phyloP scores from a whole-genome alignment of 2,329 filamentous ascomycete species.

The Bimuria novae-zelandiae region DNA sequence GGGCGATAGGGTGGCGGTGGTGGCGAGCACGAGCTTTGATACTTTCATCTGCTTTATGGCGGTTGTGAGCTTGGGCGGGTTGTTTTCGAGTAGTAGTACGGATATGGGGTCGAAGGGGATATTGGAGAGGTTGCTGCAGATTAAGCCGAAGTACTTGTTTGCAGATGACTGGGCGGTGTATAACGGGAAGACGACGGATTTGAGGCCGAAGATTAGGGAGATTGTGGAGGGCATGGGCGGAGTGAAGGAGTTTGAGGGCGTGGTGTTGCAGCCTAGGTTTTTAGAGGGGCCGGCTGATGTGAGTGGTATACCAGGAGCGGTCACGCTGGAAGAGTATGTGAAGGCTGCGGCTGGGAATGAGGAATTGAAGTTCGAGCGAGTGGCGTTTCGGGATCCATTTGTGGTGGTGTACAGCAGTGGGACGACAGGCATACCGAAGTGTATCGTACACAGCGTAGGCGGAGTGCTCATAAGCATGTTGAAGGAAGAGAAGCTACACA shows the following conservation, averaged over 20 bases:
- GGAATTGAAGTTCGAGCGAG: constrained; percentile 59
- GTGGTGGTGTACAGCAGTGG: constrained; percentile 78
- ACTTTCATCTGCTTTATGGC: constrained; percentile 75
- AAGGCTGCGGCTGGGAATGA: constrained; percentile 43
- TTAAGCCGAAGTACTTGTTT: constrained; percentile 79
- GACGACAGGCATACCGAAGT: constrained; percentile 83
- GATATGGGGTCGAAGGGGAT: constrained; percentile 84
- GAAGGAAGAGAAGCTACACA: constrained; percentile 66
- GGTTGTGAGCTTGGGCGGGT: constrained; percentile 69
- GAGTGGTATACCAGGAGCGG: constrained; percentile 54
- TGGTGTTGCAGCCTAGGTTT: constrained; percentile 72
- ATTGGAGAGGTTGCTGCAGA: constrained; percentile 73
- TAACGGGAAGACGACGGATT: constrained; percentile 74
- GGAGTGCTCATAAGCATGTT: constrained; percentile 62
- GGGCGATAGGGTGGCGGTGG: constrained; percentile 76
- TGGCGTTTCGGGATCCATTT: constrained; percentile 75
- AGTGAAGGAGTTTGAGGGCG: constrained; percentile 63
- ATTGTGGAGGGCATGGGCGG: constrained; percentile 66
- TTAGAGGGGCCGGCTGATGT: constrained; percentile 61
- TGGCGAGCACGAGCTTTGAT: constrained; percentile 75
- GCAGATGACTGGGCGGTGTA: constrained; percentile 81
- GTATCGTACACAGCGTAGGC: constrained; percentile 78
- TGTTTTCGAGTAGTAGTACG: constrained; percentile 78
- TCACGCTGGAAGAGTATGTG: constrained; percentile 51
- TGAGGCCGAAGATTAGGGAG: constrained; percentile 72